A percentile compares a stretch with the other conserved stretches of the same genome.
phyloP scores from a whole-genome alignment of 2,329 filamentous ascomycete species.

The Colletotrichum australisinense region DNA sequence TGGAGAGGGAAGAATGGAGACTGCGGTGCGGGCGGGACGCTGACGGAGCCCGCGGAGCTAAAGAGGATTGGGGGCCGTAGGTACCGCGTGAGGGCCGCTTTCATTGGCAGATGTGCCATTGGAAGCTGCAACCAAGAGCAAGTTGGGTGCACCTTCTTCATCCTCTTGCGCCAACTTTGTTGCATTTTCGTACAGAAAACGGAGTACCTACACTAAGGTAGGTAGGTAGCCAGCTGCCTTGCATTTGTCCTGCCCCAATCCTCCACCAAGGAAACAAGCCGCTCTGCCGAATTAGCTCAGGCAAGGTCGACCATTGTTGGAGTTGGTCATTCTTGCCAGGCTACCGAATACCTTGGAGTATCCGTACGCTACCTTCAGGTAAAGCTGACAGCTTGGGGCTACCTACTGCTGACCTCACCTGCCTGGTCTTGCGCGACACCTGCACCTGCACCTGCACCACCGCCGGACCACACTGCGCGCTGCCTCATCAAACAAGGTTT shows the following conservation, averaged over 20 bases:
- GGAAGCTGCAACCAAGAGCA: neutral
- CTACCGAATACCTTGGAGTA: neutral
- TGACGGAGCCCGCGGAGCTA: slow-evolving; percentile 18
- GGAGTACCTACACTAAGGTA: too few relatives aligned
- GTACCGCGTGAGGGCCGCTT: neutral
- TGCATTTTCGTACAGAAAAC: neutral
- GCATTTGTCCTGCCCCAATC: neutral
- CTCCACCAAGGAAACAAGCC: neutral
- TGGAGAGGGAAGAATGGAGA: neutral
- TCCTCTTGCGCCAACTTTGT: neutral
- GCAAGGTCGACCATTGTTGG: neutral
- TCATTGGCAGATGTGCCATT: slow-evolving; percentile 7
- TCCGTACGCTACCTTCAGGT: neutral
- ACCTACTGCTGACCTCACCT: slow-evolving; percentile 11
- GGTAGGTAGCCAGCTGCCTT: neutral
- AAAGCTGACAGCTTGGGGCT: slow-evolving; percentile 4
- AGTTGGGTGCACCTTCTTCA: neutral
- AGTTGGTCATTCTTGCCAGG: neutral
- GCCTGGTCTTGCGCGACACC: slow-evolving; percentile 20
- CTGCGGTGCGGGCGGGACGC: neutral
- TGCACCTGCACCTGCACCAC: neutral
- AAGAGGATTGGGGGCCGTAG: neutral
- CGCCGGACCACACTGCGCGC: neutral
- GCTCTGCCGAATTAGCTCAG: neutral
- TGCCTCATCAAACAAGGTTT: slow-evolving; percentile 35